phyloP scores from a whole-genome alignment of 768 basidiomycete genomes.

The Leccinum disarticulatum region DNA sequence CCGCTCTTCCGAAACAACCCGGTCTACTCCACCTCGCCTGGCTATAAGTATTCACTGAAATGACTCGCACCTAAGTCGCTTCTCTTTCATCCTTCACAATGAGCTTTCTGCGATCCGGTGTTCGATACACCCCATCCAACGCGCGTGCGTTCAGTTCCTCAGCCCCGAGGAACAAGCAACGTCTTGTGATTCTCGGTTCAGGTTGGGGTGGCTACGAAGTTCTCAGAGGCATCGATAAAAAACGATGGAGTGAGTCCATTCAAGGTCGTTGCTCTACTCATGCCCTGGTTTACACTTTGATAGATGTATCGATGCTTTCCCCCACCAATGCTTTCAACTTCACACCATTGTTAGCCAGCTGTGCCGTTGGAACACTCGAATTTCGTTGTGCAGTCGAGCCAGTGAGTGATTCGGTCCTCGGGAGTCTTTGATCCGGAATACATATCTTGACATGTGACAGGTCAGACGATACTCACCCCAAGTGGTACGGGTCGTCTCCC shows the following conservation, averaged over 20 bases:
- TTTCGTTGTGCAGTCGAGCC: constrained; percentile 80
- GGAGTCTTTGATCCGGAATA: constrained; percentile 3
- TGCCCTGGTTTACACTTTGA: constrained; percentile 3
- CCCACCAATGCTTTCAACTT: constrained; percentile 50
- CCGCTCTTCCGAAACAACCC: no score
- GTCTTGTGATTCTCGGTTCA: constrained; percentile 68
- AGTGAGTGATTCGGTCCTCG: constrained; percentile 40
- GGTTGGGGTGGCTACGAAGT: constrained; percentile 81
- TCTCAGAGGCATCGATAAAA: constrained; percentile 65
- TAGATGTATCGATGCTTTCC: constrained; percentile 67
- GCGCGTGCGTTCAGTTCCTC: constrained; percentile 42
- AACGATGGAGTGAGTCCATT: constrained; percentile 57
- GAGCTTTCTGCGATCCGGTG: constrained; percentile 14
- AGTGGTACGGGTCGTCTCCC: constrained; percentile 40
- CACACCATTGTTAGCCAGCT: constrained; percentile 48
- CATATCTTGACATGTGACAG: constrained; percentile 28
- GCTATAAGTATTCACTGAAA: not conserved
- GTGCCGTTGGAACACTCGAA: constrained; percentile 82
- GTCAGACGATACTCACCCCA: constrained; percentile 56
- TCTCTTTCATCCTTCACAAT: constrained; percentile 7
- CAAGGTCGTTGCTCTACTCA: not conserved
- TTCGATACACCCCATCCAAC: constrained; percentile 3
- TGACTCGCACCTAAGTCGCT: not conserved
- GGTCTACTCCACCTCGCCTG: not conserved
- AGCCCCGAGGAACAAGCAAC: constrained; percentile 32